Evolutionary conservation across 306 rosid genomes (phyloP).

Genomic region (Castanea mollissima): DNA sequence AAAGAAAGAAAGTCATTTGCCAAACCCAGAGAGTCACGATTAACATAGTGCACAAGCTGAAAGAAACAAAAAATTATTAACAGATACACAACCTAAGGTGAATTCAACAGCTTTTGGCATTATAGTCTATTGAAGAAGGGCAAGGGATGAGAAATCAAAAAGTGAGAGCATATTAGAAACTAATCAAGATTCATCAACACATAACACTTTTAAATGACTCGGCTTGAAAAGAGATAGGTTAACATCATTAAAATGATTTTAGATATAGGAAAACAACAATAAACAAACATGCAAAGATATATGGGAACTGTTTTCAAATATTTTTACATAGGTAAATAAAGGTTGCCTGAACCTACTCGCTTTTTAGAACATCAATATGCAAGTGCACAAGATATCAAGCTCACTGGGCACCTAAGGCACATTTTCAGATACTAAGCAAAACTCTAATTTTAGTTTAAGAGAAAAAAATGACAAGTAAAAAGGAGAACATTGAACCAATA

Average conservation of each 20-base stretch:
- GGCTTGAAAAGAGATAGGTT: not conserved
- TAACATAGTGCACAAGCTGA: slow-evolving; percentile 99
- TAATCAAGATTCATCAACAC: not conserved
- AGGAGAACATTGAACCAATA: not conserved
- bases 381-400: not conserved
- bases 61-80: slow-evolving; percentile 40
- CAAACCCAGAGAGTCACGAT: slow-evolving; percentile 94
- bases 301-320: too few species aligned
- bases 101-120: slow-evolving; percentile 9
- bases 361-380: not conserved
- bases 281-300: not conserved
- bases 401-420: not conserved
- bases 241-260: not conserved
- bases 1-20: slow-evolving; percentile 95
- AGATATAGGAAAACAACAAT: not conserved
- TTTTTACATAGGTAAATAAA: not conserved
- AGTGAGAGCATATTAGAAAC: not conserved
- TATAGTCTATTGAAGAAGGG: slow-evolving; percentile 4
- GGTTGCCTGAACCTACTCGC: not conserved
- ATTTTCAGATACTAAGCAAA: not conserved
- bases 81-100: slow-evolving; percentile 5
- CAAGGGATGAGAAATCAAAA: slow-evolving; percentile 7
- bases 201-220: not conserved
- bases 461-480: not conserved
- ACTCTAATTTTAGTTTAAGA: not conserved